Evolutionary conservation across 75 land plant genomes (phyloP), one percentile per base, ranked within the genome.

Genomic region (Cupressus sempervirens): DNA sequence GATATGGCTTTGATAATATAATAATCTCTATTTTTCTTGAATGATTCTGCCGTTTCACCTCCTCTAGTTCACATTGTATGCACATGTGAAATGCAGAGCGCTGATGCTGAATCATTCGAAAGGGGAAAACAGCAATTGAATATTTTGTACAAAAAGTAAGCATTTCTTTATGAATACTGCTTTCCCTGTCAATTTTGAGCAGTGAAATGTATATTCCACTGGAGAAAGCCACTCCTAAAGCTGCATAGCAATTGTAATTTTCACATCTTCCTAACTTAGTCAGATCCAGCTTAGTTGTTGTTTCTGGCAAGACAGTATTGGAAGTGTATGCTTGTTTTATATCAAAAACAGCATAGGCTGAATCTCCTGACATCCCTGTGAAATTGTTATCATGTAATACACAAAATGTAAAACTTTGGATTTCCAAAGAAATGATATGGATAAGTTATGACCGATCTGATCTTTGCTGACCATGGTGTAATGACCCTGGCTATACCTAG

Each of bases 91-190:
- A 73, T 85, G 90, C 85, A 90, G 91, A 74, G 77, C 35, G 85
- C 85, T 80, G 87, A 90, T 80, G 87, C 89, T 30, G 80, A 82
- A 84, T 84, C 81, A n/a, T 26, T 84, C 0, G 83, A 86, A 20
- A 87, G 77, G 48, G 83, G 68, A 80, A 87, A 72, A 30, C 41
- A 53, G 40, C 83, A 83, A 74, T 85, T 91, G 86, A 77, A 83
- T 86, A 83, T 46, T 15, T 88, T 91, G n/a, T 91, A 85, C 73
- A 35, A 40, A 83, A 75, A 83, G 92, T 91, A 82, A 77, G 88
- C 13, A 72, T 30, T 82, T 56, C 62, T 56, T 6, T 56, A 56
- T 56, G 6, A 20, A 38, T 20, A 16, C 62, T 56, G 62, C 23
- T 54, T 54, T 56, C 62, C 4, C 23, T 56, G 62, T 56, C 62